Base-by-base conservation (phyloP, 2,329 filamentous ascomycete genomes). In the Neospermospora avenae region DNA sequence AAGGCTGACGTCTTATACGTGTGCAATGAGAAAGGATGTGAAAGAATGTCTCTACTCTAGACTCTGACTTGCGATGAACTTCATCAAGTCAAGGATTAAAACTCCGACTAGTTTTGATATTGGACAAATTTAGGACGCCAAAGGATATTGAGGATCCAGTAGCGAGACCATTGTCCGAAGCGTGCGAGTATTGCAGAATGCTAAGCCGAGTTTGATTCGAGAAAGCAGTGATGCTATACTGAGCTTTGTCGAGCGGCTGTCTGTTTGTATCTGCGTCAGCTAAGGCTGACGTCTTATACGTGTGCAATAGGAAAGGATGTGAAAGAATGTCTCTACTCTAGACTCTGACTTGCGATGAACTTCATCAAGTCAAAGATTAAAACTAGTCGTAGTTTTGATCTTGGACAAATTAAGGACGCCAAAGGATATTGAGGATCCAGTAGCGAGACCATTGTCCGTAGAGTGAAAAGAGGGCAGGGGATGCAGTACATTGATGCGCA, bases 401-500 rank as follows among this genome's bases (percentile, higher is more conserved):
- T 57, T 48, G 41, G 55, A 49, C 41, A 48, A 49, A 31, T 24
- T 48, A 48, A 20, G 55, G 55, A 49, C 24, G 31, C 28, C 41
- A 57, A 57, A 57, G 42, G 55, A 57, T 57, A 57, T 57, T 39
- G 25, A 48, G 35, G 18, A 57, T 57, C 55, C 42, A 49, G 28
- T 57, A 20, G 10, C 39, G 24, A 55, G 53, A 55, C 39, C 39
- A 22, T 45, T 55, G 53, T 55, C 53, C 37, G 41, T 37, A 31
- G 20, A 44, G 31, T 37, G 53, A 24, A 24, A 49, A 25, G 28
- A 52, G 52, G 52, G 24, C 52, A 41, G 52, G 37, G 52, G 34
- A 44, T 57, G 39, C 55, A 57, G 55, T 57, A 57, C 55, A 41
- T 57, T 49, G 55, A 57, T 57, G 44, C 28, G 55, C 55, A 57